These are phyloP conservation scores for Hygrocybe punicea DNA, from an alignment of 768 basidiomycete species.

Conservation along the genomic window DNA sequence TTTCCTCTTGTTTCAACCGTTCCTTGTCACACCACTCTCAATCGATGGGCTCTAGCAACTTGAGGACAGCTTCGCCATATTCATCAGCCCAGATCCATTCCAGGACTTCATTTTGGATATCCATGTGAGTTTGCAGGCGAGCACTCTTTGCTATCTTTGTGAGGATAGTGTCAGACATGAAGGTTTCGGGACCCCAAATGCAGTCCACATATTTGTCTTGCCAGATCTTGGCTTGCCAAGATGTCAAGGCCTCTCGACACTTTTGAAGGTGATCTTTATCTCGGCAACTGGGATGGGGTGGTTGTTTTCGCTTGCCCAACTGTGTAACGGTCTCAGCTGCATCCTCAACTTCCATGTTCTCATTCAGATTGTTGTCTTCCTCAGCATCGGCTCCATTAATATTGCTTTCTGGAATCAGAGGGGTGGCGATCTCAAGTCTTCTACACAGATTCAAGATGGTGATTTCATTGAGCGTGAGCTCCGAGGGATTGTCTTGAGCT, in stretches of 20 bases:
- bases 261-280: not conserved
- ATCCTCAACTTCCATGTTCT: not conserved
- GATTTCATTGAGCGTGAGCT: not conserved
- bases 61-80: conserved; percentile 22
- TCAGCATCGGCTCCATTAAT: not conserved
- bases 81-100: conserved; percentile 12
- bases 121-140: conserved; percentile 10
- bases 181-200: not conserved
- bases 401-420: not conserved
- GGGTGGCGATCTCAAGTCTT: not conserved
- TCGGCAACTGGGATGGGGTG: not conserved
- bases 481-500: not conserved
- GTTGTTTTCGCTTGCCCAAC: not conserved
- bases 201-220: not conserved
- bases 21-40: conserved; percentile 1
- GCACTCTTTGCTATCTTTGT: not conserved
- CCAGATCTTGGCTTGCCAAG: not conserved
- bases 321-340: not conserved
- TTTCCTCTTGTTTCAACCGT: conserved; percentile 9
- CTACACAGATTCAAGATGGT: not conserved
- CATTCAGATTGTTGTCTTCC: not conserved
- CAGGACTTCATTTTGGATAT: conserved; percentile 7
- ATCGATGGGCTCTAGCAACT: conserved; percentile 14
- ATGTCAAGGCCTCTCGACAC: not conserved
- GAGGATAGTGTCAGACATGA: not conserved